Base-by-base conservation (phyloP, 2,329 filamentous ascomycete genomes). In the Cadophora gregata region DNA sequence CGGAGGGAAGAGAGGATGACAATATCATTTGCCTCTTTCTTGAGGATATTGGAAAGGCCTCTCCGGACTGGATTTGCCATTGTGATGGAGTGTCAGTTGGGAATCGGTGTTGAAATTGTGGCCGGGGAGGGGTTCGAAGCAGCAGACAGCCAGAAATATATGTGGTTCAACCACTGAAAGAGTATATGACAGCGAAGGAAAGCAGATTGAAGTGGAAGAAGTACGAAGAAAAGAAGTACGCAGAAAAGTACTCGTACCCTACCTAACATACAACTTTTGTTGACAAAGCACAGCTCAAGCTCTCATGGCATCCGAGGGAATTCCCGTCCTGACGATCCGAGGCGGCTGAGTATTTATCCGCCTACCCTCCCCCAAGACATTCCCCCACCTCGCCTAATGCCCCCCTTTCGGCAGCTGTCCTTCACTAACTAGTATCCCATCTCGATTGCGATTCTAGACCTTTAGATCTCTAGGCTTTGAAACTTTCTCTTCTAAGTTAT, bases 1-100 rank as follows among this genome's bases (percentile, higher is more conserved):
- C 94, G 92, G 48, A 97, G 86, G n/a, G 93, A 89, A 24, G 93
- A 96, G 74, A 97, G 88, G 77, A 97, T 91, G 74, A 97, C 93
- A 50, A 93, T 86, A 81, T 97, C 94, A 71, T 89, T 86, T 48
- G 93, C 90, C 27, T 88, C 82, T 79, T 96, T 97, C 75, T 89
- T 81, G 67, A 97, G 88, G 73, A 97, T 88, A 75, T 90, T 86
- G 72, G 89, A 87, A 70, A 95, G 83, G 75, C 93, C 93, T 76
- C 86, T 87, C 29, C 85, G 84, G 59, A 88, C 80, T 53, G 75
- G 71, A 27, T 66, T 67, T 21, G 74, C 65, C 75, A 77, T 77
- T 63, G 70, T 67, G 47, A 14, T 50, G 27, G 60, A n/a, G n/a
- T n/a, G n/a, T n/a, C n/a, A n/a, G n/a, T n/a, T n/a, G n/a, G n/a